Percentiles rank a stretch among this genome's conserved stretches.
Evolutionary conservation across 257 asterid genomes (phyloP).

Genomic region (Fraxinus americana): DNA sequence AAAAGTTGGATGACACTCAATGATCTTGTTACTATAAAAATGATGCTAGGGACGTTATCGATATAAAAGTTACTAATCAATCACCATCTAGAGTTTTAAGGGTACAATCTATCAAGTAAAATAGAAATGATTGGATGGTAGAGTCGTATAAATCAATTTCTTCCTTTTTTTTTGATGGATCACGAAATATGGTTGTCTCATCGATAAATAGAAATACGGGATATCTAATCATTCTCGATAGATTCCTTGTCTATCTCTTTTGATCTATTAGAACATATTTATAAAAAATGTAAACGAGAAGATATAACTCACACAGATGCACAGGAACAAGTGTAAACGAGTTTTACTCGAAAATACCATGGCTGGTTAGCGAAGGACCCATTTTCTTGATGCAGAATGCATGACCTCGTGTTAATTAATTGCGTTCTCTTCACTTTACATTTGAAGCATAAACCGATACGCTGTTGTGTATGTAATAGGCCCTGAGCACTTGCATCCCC

Average conservation of each 20-base stretch:
- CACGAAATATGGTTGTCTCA: too few species aligned
- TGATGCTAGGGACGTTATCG: not conserved
- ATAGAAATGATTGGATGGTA: too few species aligned
- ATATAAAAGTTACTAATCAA: not conserved
- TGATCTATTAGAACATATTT: not conserved
- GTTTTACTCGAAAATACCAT: not conserved
- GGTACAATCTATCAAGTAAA: too few species aligned
- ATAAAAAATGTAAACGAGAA: too few species aligned
- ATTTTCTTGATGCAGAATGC: not conserved
- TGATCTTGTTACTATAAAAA: not conserved
- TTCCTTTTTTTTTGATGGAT: too few species aligned
- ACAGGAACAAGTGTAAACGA: not conserved
- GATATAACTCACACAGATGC: not conserved
- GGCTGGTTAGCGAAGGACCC: not conserved
- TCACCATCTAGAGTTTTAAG: not conserved
- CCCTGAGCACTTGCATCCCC: not conserved
- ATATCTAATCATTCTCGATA: not conserved
- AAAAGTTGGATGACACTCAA: not conserved
- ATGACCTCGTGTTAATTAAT: not conserved
- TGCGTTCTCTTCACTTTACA: not conserved
- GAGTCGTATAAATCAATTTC: too few species aligned
- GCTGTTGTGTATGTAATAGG: not conserved
- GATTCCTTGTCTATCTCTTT: not conserved
- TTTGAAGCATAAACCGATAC: not conserved
- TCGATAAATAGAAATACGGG: not conserved